Percentiles rank a stretch among this genome's conserved stretches.
phyloP scores from a whole-genome alignment of 768 basidiomycete genomes.

The Leccinum boreale region DNA sequence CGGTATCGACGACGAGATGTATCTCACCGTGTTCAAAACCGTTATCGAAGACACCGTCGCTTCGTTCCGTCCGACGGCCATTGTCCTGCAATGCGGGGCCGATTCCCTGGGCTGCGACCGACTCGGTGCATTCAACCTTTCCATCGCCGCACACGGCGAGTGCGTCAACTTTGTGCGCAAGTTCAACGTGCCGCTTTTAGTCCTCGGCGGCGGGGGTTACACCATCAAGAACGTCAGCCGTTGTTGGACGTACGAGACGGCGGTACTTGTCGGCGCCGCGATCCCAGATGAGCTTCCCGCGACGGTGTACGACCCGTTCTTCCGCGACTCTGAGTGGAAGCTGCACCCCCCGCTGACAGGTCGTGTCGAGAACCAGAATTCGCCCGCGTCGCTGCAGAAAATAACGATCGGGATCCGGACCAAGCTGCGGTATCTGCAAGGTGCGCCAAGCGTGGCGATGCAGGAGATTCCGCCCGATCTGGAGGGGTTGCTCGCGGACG shows the following conservation, averaged over 20 bases:
- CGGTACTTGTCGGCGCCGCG: slow-evolving; percentile 78
- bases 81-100: slow-evolving; percentile 96
- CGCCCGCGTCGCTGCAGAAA: slow-evolving; percentile 74
- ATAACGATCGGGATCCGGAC: slow-evolving; percentile 84
- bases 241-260: slow-evolving; percentile 99
- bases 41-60: slow-evolving; percentile 93
- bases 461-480: slow-evolving; percentile 95
- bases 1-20: slow-evolving; percentile 97
- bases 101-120: slow-evolving; percentile 95
- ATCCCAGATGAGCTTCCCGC: slow-evolving; percentile 85
- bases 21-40: slow-evolving; percentile 91
- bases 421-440: slow-evolving; percentile 88
- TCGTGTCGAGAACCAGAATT: slow-evolving; percentile 92
- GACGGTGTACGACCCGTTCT: slow-evolving; percentile 91
- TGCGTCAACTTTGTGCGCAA: slow-evolving; percentile 96
- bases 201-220: slow-evolving; percentile 95
- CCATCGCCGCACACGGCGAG: slow-evolving; percentile 96
- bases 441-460: slow-evolving; percentile 96
- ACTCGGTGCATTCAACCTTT: slow-evolving; percentile 95
- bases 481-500: slow-evolving; percentile 69
- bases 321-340: slow-evolving; percentile 87
- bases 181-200: slow-evolving; percentile 86
- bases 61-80: slow-evolving; percentile 82
- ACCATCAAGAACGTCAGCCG: slow-evolving; percentile 95
- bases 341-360: slow-evolving; percentile 91